Evolutionary conservation across 2,329 filamentous ascomycete species (phyloP).

Genomic region (Epichloe aotearoae): DNA sequence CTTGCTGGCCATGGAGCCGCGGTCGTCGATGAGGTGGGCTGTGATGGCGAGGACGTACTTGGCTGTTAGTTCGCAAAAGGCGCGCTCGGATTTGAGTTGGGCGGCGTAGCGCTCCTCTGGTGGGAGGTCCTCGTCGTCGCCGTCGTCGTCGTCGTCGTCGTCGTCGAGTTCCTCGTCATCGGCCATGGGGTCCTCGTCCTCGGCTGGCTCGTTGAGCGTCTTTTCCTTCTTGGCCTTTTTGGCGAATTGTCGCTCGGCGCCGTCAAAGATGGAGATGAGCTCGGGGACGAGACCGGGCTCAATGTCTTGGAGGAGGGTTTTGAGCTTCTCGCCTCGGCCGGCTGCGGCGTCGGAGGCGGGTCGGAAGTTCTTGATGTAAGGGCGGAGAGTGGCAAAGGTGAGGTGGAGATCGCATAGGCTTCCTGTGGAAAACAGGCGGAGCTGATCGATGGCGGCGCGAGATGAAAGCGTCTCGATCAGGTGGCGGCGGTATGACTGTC

Average conservation of each 20-base stretch:
- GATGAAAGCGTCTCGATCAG: constrained; percentile 57
- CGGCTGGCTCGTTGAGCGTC: constrained; percentile 48
- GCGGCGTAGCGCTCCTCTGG: constrained; percentile 47
- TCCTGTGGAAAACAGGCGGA: constrained; percentile 63
- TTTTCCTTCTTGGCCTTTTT: constrained; percentile 46
- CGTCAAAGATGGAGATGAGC: constrained; percentile 64
- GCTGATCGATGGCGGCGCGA: constrained; percentile 57
- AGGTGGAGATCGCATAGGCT: constrained; percentile 72
- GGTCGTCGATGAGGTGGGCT: constrained; percentile 58
- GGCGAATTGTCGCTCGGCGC: constrained; percentile 65
- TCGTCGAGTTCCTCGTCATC: constrained; percentile 43
- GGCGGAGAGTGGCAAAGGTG: constrained; percentile 60
- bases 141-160: constrained; percentile 38
- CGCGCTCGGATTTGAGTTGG: constrained; percentile 67
- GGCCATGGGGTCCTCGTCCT: constrained; percentile 61
- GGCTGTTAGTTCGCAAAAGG: constrained; percentile 71
- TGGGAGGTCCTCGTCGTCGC: constrained; percentile 36
- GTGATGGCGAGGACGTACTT: constrained; percentile 74
- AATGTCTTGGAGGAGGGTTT: constrained; percentile 52
- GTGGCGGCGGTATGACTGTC: constrained; percentile 45
- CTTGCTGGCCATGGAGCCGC: constrained; percentile 44
- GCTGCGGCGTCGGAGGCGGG: constrained; percentile 13
- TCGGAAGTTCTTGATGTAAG: constrained; percentile 30
- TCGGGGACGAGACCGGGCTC: constrained; percentile 48
- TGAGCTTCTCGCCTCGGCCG: constrained; percentile 18